phyloP scores from a whole-genome alignment of 2,329 filamentous ascomycete genomes.

The Exophiala spinifera region DNA sequence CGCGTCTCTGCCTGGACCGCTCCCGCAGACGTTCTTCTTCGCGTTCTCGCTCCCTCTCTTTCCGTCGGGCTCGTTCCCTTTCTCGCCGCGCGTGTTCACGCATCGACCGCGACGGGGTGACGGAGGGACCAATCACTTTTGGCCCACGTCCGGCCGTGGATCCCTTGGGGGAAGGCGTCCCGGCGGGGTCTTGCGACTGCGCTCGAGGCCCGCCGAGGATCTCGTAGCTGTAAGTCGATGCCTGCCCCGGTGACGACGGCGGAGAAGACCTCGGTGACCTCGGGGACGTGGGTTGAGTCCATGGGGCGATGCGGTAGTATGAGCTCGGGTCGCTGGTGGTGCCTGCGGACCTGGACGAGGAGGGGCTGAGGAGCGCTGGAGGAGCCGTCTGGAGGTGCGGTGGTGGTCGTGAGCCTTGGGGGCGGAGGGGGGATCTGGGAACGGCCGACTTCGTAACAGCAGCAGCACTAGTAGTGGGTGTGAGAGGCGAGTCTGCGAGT shows the following conservation, averaged over 20 bases:
- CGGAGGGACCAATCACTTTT: not conserved
- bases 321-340: not conserved
- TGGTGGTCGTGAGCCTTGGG: not conserved
- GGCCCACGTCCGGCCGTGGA: not conserved
- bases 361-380: not conserved
- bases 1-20: not conserved
- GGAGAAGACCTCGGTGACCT: not conserved
- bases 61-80: constrained; percentile 3
- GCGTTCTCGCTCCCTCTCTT: constrained; percentile 4
- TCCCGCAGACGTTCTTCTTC: not conserved
- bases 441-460: not conserved
- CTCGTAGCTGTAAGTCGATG: constrained; percentile 15
- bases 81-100: constrained; percentile 10
- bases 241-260: not conserved
- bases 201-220: constrained; percentile 15
- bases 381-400: not conserved
- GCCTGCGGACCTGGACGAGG: not conserved
- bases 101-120: not conserved
- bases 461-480: not conserved
- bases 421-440: not conserved
- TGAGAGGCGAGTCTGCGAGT: not conserved
- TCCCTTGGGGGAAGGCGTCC: not conserved
- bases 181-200: not conserved
- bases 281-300: not conserved
- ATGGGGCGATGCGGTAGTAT: constrained; percentile 4